Conservation (phyloP, 306 rosid species). For the Elaeagnus macrophylla region DNA sequence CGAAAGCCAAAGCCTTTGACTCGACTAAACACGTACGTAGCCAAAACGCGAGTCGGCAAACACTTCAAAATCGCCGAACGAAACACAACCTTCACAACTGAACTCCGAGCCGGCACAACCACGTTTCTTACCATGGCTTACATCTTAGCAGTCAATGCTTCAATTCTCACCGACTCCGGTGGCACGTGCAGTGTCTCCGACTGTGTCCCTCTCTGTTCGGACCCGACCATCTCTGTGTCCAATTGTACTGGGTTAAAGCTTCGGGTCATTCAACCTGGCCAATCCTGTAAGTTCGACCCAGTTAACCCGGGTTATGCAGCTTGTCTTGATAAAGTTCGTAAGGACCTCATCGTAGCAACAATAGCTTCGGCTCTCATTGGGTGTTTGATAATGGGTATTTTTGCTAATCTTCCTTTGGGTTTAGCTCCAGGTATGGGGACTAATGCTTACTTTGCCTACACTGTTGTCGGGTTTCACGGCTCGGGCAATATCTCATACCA, state of each 20-base stretch:
- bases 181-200: conserved; percentile 82
- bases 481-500: conserved; percentile 74
- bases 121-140: conserved; percentile 99
- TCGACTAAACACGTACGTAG: conserved; percentile 45
- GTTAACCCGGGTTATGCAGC: conserved; percentile 75
- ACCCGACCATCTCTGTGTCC: conserved; percentile 34
- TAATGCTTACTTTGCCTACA: conserved; percentile 94
- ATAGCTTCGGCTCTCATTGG: conserved; percentile 77
- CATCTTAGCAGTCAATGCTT: conserved; percentile 96
- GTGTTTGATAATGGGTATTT: conserved; percentile 79
- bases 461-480: conserved; percentile 96
- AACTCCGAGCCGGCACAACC: conserved; percentile 95
- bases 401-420: conserved; percentile 86
- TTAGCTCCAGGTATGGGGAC: conserved; percentile 97
- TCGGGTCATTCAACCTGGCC: conserved; percentile 43
- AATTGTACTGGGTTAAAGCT: conserved; percentile 36
- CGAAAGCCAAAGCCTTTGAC: conserved; percentile 28
- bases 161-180: conserved; percentile 84
- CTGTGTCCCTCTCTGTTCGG: conserved; percentile 77
- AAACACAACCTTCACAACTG: conserved; percentile 84
- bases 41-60: conserved; percentile 46
- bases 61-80: conserved; percentile 71
- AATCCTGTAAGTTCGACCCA: conserved; percentile 63
- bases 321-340: conserved; percentile 56
- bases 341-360: conserved; percentile 87